Base-by-base conservation (phyloP, 768 basidiomycete genomes). In the Leccinellum albellum region DNA sequence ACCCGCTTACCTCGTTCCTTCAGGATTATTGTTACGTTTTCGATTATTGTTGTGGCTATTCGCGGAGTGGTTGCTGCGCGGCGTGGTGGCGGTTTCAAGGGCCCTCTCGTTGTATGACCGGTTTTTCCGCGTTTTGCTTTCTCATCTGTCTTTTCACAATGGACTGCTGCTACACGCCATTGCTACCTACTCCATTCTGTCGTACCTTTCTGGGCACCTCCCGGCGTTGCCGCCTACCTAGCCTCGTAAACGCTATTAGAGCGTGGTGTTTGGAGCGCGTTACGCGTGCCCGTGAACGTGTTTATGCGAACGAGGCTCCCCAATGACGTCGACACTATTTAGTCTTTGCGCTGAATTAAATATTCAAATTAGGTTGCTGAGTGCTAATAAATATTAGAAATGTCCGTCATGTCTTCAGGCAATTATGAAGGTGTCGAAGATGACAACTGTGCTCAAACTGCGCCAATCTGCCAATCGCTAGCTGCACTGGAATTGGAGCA, bases 41-140 rank as follows among this genome's bases (percentile, higher is more conserved):
- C 82, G 0, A 71, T 91, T 46, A 59, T 88, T 48, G 65, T 82
- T 17, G 80, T 86, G 54, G 70, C 89, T 55, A 61, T 84, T 24
- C 84, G 87, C 17, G 88, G 82, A 20, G 78, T 90, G 40, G 53
- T 74, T 33, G 77, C 83, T 21, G 77, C 83, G 9, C 79, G 82
- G 17, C 78, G 83, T 21, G 91, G 91, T 14, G 88, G 88, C 57
- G 88, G 89, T 4, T 76, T 80, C 58, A 76, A 76, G 13, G 88
- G 87, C 15, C 72, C 78, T 12, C 80, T 88, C 26, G 73, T 82
- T 45, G 73, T 60, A 56, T 71, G 61, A 72, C 31, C 42, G 31
- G 9, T 24, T 54, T 12, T 14, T 6, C 37, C 29, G 37, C 9
- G 32, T 50, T 26, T 51, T 32, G 15, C 32, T 23, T 53, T 37